phyloP scores from a whole-genome alignment of 257 asterid genomes.

The Avicennia marina region DNA sequence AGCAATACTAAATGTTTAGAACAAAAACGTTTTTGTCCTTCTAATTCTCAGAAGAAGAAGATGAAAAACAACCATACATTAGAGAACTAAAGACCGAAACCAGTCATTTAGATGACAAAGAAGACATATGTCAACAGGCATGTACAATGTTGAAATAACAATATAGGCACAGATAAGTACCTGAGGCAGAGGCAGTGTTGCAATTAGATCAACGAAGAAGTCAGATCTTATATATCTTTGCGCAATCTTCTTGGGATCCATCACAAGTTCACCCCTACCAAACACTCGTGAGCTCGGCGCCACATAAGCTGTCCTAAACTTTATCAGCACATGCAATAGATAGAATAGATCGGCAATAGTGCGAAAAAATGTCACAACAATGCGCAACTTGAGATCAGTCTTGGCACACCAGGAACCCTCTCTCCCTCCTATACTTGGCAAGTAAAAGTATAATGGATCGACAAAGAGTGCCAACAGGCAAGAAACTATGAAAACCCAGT shows the following conservation, averaged over 20 bases:
- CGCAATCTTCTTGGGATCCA: constrained; percentile 85
- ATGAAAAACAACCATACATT: neutral
- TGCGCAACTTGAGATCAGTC: constrained; percentile 68
- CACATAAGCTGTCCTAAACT: constrained; percentile 90
- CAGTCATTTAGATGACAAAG: neutral
- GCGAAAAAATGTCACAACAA: constrained; percentile 76
- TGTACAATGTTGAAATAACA: neutral
- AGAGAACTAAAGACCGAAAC: neutral
- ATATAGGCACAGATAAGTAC: constrained; percentile 32
- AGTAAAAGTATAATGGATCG: constrained; percentile 83
- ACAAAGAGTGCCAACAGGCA: constrained; percentile 81
- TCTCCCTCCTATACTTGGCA: constrained; percentile 69
- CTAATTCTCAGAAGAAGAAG: constrained; percentile 8
- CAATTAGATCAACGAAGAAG: constrained; percentile 79
- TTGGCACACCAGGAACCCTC: constrained; percentile 60
- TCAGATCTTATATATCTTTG: constrained; percentile 66
- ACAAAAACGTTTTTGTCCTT: neutral
- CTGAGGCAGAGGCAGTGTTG: constrained; percentile 95
- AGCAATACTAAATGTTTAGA: neutral
- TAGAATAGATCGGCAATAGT: constrained; percentile 86
- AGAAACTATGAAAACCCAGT: constrained; percentile 76
- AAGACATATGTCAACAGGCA: neutral
- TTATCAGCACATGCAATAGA: constrained; percentile 68
- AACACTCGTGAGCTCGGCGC: constrained; percentile 92
- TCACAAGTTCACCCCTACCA: constrained; percentile 98